Percentiles rank a stretch among this genome's conserved stretches.
phyloP scores from a whole-genome alignment of 345 rosid species.

The Sisymbrium altissimum region DNA sequence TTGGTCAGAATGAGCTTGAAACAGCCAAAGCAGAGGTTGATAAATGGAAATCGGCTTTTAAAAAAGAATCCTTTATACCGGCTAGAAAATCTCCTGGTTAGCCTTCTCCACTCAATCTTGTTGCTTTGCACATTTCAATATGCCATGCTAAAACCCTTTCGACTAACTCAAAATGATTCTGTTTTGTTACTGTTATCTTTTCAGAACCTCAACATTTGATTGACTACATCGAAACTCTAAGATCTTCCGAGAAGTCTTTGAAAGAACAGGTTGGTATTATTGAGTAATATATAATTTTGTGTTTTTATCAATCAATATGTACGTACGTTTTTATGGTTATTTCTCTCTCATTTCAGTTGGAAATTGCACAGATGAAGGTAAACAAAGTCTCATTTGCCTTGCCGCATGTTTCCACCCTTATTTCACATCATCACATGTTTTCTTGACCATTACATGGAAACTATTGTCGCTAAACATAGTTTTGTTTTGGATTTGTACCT shows the following conservation, averaged over 20 bases:
- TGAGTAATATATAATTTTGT: conserved; percentile 2
- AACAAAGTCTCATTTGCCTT: not conserved
- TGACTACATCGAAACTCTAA: conserved; percentile 70
- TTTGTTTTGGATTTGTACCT: conserved; percentile 8
- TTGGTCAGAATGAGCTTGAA: conserved; percentile 63
- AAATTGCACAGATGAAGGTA: conserved; percentile 90
- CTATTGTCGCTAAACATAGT: not conserved
- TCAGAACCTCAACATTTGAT: conserved; percentile 69
- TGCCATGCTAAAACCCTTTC: no score
- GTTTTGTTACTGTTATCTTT: conserved; percentile 22
- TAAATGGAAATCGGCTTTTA: conserved; percentile 78
- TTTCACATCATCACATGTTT: not conserved
- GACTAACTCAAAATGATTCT: not conserved
- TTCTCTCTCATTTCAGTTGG: conserved; percentile 54
- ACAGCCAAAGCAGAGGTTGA: conserved; percentile 66
- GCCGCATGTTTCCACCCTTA: not conserved
- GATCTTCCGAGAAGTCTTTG: conserved; percentile 71
- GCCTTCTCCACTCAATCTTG: conserved; percentile 24
- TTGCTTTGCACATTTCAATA: conserved; percentile 7
- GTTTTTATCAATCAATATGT: not conserved
- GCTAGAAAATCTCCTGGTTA: conserved; percentile 74
- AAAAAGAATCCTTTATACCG: conserved; percentile 59
- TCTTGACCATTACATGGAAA: not conserved
- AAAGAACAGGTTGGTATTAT: conserved; percentile 64
- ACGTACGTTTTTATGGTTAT: conserved; percentile 11